Evolutionary conservation across 495 filamentous ascomycete species (phyloP).

Genomic region (Podospora sp.): DNA sequence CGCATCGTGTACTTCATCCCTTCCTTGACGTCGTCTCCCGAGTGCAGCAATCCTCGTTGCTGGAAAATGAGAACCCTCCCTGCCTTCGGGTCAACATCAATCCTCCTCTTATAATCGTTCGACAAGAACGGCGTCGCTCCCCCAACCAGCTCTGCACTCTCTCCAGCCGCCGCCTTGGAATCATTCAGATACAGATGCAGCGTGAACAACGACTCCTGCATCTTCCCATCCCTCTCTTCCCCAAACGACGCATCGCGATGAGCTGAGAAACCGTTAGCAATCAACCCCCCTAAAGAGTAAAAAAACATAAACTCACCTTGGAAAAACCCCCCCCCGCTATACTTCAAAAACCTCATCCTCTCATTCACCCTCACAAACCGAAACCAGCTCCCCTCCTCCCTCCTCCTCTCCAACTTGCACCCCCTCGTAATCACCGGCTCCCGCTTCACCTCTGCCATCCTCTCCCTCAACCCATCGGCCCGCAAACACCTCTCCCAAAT

Average conservation of each 20-base stretch:
- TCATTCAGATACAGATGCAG: conserved; percentile 83
- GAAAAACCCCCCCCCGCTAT: conserved; percentile 77
- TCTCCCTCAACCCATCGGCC: conserved; percentile 35
- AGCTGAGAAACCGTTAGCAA: conserved; percentile 43
- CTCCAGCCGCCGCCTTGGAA: conserved; percentile 39
- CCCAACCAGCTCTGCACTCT: conserved; percentile 51
- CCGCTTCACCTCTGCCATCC: conserved; percentile 27
- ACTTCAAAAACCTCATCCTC: conserved; percentile 77
- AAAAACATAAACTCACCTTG: conserved; percentile 50
- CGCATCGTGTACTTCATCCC: conserved; percentile 79
- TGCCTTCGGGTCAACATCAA: conserved; percentile 69
- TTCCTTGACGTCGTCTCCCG: conserved; percentile 70
- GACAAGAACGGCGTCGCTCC: conserved; percentile 69
- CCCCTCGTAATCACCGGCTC: conserved; percentile 12
- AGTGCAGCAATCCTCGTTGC: conserved; percentile 67
- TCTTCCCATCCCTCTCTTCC: conserved; percentile 55
- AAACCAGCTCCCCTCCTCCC: conserved; percentile 39
- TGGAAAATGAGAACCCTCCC: conserved; percentile 80
- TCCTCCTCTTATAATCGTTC: conserved; percentile 43
- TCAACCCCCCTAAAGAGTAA: not conserved
- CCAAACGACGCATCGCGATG: conserved; percentile 75
- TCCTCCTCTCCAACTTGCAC: conserved; percentile 7
- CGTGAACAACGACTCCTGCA: conserved; percentile 67
- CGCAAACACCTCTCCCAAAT: conserved; percentile 57
- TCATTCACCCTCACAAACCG: conserved; percentile 69